A percentile compares a stretch with the other conserved stretches of the same genome.
phyloP scores from a whole-genome alignment of 163 green algal species.

The Coccomyxa subellipsoidea region DNA sequence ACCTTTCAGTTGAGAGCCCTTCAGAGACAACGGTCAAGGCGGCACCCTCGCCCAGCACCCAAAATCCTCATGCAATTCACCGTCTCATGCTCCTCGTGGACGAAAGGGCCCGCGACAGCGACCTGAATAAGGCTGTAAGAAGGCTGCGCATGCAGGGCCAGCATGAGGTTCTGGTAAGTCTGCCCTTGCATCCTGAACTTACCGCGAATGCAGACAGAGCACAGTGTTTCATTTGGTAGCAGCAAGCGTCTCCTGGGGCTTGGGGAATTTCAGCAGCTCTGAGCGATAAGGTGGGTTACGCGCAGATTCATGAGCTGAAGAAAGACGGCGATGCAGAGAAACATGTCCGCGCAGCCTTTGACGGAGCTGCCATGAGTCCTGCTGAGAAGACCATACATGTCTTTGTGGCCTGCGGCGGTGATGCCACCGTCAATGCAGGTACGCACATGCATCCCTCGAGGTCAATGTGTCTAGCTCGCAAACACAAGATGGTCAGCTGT shows the following conservation, averaged over 20 bases:
- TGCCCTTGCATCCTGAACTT: background rate
- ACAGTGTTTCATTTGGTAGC: background rate
- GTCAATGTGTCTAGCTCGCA: background rate
- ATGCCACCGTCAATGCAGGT: background rate
- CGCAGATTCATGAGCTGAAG: background rate
- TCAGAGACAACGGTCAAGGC: background rate
- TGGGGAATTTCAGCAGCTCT: no score
- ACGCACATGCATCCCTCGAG: background rate
- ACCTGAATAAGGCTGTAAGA: background rate
- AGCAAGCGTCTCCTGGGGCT: background rate
- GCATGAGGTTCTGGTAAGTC: background rate
- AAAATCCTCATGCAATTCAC: background rate
- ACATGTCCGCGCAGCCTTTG: background rate
- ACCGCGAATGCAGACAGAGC: background rate
- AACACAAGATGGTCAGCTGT: background rate
- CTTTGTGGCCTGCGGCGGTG: background rate
- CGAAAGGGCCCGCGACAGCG: background rate
- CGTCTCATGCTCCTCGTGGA: slow-evolving; percentile 1
- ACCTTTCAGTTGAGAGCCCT: background rate
- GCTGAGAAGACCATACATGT: slow-evolving; percentile 1
- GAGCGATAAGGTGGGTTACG: no score
- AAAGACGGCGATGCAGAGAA: background rate
- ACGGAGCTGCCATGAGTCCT: background rate
- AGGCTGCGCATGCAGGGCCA: background rate
- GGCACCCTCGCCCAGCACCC: background rate